Conservation (phyloP, 2,329 filamentous ascomycete species). For the Cadophora luteo-olivacea region DNA sequence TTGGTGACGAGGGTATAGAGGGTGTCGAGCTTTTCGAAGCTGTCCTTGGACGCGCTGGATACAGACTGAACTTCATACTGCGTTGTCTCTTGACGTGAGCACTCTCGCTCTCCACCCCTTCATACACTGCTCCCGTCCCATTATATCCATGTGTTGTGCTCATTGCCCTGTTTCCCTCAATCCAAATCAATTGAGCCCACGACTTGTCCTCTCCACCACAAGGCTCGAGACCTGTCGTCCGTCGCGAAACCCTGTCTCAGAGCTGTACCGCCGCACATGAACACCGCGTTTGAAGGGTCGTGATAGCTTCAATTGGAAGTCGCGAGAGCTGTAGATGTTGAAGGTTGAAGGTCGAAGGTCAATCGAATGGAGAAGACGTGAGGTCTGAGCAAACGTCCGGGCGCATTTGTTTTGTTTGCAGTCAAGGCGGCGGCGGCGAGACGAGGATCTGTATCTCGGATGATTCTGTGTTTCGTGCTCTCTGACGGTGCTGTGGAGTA, state of each 20-base stretch:
- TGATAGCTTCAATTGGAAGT: slow-evolving; percentile 4
- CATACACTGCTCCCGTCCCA: slow-evolving; percentile 28
- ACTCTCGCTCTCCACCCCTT: slow-evolving; percentile 26
- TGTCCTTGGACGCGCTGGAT: slow-evolving; percentile 38
- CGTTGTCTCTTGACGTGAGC: slow-evolving; percentile 34
- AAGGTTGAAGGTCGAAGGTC: slow-evolving; percentile 12
- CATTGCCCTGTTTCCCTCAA: slow-evolving; percentile 26
- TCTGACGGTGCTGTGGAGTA: slow-evolving; percentile 13
- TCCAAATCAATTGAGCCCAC: slow-evolving; percentile 17
- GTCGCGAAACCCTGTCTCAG: slow-evolving; percentile 27
- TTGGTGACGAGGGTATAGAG: slow-evolving; percentile 31
- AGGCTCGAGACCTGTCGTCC: slow-evolving; percentile 28
- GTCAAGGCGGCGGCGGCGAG: slow-evolving; percentile 13
- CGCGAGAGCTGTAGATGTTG: slow-evolving; percentile 2
- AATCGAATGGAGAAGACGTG: slow-evolving; percentile 9
- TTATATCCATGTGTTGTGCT: slow-evolving; percentile 37
- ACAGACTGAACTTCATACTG: slow-evolving; percentile 42
- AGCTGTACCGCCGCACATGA: slow-evolving; percentile 10
- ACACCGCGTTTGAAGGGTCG: neutral
- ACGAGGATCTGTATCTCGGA: slow-evolving; percentile 14
- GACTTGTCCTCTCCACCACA: slow-evolving; percentile 19
- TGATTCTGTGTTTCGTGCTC: slow-evolving; percentile 13
- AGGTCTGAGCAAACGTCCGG: slow-evolving; percentile 9
- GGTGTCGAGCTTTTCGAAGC: slow-evolving; percentile 33
- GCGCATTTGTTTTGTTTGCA: slow-evolving; percentile 17